A percentile compares a stretch with the other conserved stretches of the same genome.
phyloP scores from a whole-genome alignment of 208 protist species.

The Leishmania tropica region DNA sequence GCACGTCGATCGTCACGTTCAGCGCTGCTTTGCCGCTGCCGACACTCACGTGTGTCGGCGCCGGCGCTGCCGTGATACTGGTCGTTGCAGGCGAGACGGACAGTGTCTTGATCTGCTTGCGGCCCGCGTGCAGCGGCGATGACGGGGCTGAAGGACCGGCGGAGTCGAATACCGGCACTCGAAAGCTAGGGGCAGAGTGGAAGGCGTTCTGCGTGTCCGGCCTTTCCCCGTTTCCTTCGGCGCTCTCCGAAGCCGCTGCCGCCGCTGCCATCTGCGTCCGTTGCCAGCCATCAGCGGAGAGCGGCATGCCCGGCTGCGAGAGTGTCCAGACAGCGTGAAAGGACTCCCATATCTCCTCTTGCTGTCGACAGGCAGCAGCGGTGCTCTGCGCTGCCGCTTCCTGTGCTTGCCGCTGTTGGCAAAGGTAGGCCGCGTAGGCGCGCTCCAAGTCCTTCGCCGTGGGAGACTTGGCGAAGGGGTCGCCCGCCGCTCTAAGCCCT shows the following conservation, averaged over 20 bases:
- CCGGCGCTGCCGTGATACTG: not conserved
- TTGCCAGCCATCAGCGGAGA: slow-evolving; percentile 50
- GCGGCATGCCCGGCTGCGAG: slow-evolving; percentile 59
- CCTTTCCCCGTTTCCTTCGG: not conserved
- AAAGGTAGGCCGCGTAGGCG: slow-evolving; percentile 22
- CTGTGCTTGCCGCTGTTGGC: slow-evolving; percentile 12
- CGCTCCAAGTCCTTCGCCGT: slow-evolving; percentile 39
- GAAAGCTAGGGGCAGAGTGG: not conserved
- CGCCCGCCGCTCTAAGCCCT: not conserved
- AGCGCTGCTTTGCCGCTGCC: not conserved
- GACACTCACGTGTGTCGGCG: not conserved
- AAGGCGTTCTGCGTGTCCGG: not conserved
- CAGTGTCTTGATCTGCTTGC: not conserved
- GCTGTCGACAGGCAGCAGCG: slow-evolving; percentile 11
- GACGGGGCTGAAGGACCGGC: not conserved
- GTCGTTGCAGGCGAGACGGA: not conserved
- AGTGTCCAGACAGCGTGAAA: slow-evolving; percentile 72
- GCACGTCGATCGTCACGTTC: slow-evolving; percentile 17
- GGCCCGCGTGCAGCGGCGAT: not conserved
- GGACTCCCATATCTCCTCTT: slow-evolving; percentile 32
- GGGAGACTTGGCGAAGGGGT: slow-evolving; percentile 23
- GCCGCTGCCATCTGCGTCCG: not conserved
- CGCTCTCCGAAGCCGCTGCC: slow-evolving; percentile 7
- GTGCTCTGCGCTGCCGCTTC: slow-evolving; percentile 13
- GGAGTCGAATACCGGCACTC: not conserved